Base-by-base conservation (phyloP, 2,329 filamentous ascomycete species). In the Colletotrichum graminicola region DNA sequence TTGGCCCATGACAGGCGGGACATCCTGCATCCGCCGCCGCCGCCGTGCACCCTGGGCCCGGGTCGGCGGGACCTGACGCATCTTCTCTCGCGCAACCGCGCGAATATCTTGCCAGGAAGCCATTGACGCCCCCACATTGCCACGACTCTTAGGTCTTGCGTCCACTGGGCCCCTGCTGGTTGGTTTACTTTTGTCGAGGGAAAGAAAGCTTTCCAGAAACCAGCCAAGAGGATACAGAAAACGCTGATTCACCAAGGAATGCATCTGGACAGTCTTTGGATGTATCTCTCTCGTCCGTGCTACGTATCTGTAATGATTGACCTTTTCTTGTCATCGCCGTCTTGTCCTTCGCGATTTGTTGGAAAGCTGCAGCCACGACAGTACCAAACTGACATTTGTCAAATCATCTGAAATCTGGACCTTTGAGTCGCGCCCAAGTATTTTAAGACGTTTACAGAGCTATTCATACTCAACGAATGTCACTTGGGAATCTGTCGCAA, bases 41-140 rank as follows among this genome's bases (percentile, higher is more conserved):
- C n/a, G n/a, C n/a, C n/a, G n/a, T n/a, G n/a, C n/a, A n/a, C n/a
- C n/a, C n/a, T n/a, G n/a, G n/a, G n/a, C n/a, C n/a, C n/a, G n/a
- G n/a, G n/a, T n/a, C n/a, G n/a, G n/a, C n/a, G n/a, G n/a, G n/a
- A n/a, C n/a, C n/a, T n/a, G n/a, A n/a, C n/a, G n/a, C n/a, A n/a
- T n/a, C n/a, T n/a, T n/a, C n/a, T n/a, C n/a, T n/a, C n/a, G n/a
- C n/a, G n/a, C n/a, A n/a, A n/a, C n/a, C n/a, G n/a, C n/a, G n/a
- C n/a, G n/a, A n/a, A n/a, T n/a, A n/a, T n/a, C n/a, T n/a, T n/a
- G n/a, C n/a, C n/a, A n/a, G n/a, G n/a, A n/a, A n/a, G n/a, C n/a
- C n/a, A n/a, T n/a, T n/a, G n/a, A n/a, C n/a, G 26, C 52, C 68
- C 68, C 65, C 65, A 60, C 68, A 45, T 36, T 45, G 36, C 52